These are phyloP conservation scores for Termitomyces heimii DNA, from an alignment of 768 basidiomycete species.

Conservation along the genomic window DNA sequence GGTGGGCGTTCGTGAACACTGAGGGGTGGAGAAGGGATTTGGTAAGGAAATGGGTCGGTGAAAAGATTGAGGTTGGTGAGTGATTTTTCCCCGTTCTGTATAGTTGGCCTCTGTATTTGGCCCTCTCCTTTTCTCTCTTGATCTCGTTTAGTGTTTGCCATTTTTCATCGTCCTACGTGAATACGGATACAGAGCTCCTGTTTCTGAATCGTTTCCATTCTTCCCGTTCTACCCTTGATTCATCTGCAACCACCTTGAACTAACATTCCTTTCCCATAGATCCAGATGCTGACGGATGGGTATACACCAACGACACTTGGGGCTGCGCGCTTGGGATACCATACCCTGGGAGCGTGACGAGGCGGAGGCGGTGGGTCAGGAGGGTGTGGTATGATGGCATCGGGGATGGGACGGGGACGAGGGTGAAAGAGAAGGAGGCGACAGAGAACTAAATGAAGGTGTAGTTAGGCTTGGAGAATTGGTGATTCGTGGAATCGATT, in stretches of 20 bases:
- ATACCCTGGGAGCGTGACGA: conserved; percentile 45
- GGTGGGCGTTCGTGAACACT: conserved; percentile 70
- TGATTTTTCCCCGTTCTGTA: neutral
- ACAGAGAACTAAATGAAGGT: neutral
- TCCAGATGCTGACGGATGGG: conserved; percentile 59
- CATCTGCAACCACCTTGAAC: neutral
- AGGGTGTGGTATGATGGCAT: conserved; percentile 52
- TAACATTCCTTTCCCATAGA: neutral
- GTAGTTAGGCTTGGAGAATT: neutral
- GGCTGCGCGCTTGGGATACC: conserved; percentile 38
- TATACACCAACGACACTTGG: conserved; percentile 79
- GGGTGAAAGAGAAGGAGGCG: neutral
- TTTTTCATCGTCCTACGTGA: neutral
- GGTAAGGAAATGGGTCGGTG: conserved; percentile 46
- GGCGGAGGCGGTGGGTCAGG: conserved; percentile 65
- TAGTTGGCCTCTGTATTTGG: neutral
- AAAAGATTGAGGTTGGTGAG: neutral
- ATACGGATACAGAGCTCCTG: neutral
- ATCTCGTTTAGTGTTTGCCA: neutral
- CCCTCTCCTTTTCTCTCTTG: neutral
- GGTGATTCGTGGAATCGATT: neutral
- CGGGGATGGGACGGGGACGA: neutral
- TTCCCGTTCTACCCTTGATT: neutral
- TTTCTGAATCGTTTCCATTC: neutral
- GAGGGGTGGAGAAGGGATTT: conserved; percentile 76